phyloP scores from a whole-genome alignment of 2,329 filamentous ascomycete species.

The Spiromastix sp. region DNA sequence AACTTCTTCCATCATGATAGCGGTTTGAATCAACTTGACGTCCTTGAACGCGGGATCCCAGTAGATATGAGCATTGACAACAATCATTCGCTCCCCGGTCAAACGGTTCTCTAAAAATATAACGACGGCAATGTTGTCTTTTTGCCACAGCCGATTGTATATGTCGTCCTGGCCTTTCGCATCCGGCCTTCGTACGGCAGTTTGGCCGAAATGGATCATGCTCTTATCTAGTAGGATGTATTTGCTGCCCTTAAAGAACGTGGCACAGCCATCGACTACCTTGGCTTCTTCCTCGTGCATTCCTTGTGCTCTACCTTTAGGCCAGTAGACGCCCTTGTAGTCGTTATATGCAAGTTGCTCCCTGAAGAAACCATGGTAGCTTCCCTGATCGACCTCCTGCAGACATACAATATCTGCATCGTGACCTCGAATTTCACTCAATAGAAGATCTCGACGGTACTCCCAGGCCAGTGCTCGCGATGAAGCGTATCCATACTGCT shows the following conservation, averaged over 20 bases:
- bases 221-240: slow-evolving; percentile 92
- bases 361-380: slow-evolving; percentile 83
- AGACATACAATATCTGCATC: slow-evolving; percentile 85
- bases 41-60: slow-evolving; percentile 89
- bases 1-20: slow-evolving; percentile 87
- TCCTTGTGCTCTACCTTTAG: slow-evolving; percentile 79
- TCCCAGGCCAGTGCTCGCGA: slow-evolving; percentile 76
- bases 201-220: slow-evolving; percentile 80
- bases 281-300: slow-evolving; percentile 85
- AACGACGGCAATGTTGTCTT: slow-evolving; percentile 90
- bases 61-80: slow-evolving; percentile 87
- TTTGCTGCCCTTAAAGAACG: slow-evolving; percentile 93
- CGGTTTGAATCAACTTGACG: slow-evolving; percentile 93
- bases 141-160: slow-evolving; percentile 96
- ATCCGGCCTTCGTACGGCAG: slow-evolving; percentile 87
- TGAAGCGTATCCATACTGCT: slow-evolving; percentile 84
- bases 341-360: slow-evolving; percentile 76
- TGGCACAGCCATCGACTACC: slow-evolving; percentile 89
- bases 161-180: slow-evolving; percentile 97
- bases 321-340: slow-evolving; percentile 91
- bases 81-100: slow-evolving; percentile 83
- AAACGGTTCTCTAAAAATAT: slow-evolving; percentile 85
- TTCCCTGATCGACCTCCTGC: slow-evolving; percentile 87
- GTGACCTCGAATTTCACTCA: slow-evolving; percentile 68
- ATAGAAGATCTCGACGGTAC: slow-evolving; percentile 69